phyloP scores from a whole-genome alignment of 192 early-diverging fungal species.

The Geranomyces variabilis region DNA sequence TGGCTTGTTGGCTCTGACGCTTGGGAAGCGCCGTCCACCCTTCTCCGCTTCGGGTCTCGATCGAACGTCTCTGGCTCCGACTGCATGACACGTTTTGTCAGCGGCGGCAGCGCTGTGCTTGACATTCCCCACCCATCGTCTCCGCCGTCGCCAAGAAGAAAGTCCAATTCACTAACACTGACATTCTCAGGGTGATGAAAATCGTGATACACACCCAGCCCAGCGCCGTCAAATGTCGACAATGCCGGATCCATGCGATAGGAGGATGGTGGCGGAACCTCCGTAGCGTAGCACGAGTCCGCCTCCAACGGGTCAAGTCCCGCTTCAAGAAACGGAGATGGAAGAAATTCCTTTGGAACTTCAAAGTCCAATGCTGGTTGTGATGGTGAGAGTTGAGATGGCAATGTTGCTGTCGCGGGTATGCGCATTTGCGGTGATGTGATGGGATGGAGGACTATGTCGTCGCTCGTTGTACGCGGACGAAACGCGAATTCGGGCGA shows the following conservation, averaged over 20 bases:
- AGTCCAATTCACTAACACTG: conserved; percentile 31
- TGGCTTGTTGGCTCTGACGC: no score
- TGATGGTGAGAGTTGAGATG: conserved; percentile 16
- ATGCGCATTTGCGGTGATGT: conserved; percentile 9
- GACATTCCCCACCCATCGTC: conserved; percentile 7
- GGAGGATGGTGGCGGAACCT: not conserved
- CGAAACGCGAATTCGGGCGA: not conserved
- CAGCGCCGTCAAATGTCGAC: conserved; percentile 4
- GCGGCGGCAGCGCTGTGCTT: not conserved
- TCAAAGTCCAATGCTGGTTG: conserved; percentile 13
- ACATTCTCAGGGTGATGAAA: conserved; percentile 36
- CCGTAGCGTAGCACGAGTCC: not conserved
- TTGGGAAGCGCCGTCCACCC: not conserved
- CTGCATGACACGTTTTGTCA: not conserved
- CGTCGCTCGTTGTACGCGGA: conserved; percentile 8
- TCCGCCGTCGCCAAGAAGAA: conserved; percentile 22
- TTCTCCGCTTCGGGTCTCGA: not conserved
- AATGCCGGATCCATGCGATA: not conserved
- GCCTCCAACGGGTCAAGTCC: not conserved
- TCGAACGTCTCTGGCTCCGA: no score
- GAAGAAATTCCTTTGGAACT: not conserved
- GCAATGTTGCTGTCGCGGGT: not conserved
- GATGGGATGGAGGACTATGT: conserved; percentile 16
- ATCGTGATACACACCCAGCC: conserved; percentile 8
- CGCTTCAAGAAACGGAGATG: not conserved